Conservation (phyloP, 1,284 basidiomycete genomes). For the Sporisorium sorghi region DNA sequence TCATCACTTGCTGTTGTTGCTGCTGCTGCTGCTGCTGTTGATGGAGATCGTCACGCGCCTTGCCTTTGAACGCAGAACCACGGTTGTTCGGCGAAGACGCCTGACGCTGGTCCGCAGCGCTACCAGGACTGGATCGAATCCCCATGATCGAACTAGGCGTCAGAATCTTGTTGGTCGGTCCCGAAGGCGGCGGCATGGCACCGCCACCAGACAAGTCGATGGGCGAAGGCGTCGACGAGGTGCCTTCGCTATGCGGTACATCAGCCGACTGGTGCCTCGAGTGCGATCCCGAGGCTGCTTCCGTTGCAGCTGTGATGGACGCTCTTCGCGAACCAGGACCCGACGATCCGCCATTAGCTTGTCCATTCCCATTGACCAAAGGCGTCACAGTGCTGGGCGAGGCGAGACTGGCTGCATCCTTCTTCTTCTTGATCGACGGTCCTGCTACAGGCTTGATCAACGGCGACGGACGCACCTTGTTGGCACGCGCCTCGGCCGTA, state of each 20-base stretch:
- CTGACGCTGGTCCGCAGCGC: conserved; percentile 13
- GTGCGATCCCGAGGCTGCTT: conserved; percentile 11
- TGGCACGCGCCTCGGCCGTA: conserved; percentile 57
- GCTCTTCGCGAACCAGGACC: conserved; percentile 33
- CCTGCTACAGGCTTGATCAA: conserved; percentile 63
- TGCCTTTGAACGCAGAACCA: conserved; percentile 27
- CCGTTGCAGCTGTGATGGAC: conserved; percentile 18
- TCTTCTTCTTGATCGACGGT: conserved; percentile 45
- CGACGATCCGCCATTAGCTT: conserved; percentile 17
- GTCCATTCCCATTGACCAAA: conserved; percentile 22
- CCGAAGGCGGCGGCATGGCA: conserved; percentile 52
- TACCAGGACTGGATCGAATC: conserved; percentile 41
- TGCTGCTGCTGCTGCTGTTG: conserved; percentile 26
- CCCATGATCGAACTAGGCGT: conserved; percentile 68
- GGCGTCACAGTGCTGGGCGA: conserved; percentile 29
- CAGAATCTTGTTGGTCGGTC: conserved; percentile 52
- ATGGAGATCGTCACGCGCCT: conserved; percentile 25
- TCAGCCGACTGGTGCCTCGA: conserved; percentile 53
- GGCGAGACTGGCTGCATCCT: conserved; percentile 19
- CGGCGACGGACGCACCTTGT: conserved; percentile 64
- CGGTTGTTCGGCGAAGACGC: conserved; percentile 21
- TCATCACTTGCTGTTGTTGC: conserved; percentile 16
- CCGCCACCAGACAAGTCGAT: conserved; percentile 55
- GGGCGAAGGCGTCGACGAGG: conserved; percentile 61
- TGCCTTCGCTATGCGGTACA: conserved; percentile 58